Evolutionary conservation across 495 filamentous ascomycete genomes (phyloP).

Genomic region (Xylaria flabelliformis): DNA sequence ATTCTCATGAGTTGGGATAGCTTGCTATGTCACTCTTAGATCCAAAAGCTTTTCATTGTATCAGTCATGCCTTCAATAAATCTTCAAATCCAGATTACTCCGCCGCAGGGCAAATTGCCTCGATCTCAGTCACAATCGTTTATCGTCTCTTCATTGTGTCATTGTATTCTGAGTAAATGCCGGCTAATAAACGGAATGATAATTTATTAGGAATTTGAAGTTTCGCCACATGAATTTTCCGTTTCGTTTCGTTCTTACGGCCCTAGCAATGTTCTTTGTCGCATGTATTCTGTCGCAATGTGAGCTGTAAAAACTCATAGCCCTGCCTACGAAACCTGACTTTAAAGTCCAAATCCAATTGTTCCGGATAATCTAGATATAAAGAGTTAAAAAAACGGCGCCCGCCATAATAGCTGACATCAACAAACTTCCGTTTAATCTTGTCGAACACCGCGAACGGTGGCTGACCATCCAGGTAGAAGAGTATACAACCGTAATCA

Average conservation of each 20-base stretch:
- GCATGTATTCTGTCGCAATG: neutral
- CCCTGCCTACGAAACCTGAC: neutral
- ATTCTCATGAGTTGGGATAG: neutral
- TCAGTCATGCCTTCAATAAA: neutral
- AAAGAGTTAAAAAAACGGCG: too few relatives aligned
- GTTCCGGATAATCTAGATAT: too few relatives aligned
- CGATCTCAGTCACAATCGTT: neutral
- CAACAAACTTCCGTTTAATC: slow-evolving; percentile 7
- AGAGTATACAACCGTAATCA: neutral
- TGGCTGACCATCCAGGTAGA: too few relatives aligned
- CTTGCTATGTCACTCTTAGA: neutral
- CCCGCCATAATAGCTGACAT: too few relatives aligned
- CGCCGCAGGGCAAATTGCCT: neutral
- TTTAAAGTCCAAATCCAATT: neutral
- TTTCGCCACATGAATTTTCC: neutral
- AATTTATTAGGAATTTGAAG: neutral
- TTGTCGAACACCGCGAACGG: slow-evolving; percentile 14
- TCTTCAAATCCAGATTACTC: neutral
- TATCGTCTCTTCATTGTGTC: too few relatives aligned
- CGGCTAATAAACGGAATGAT: neutral
- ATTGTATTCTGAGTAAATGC: neutral
- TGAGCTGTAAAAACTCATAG: neutral
- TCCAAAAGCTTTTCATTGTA: neutral
- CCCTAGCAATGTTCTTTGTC: neutral
- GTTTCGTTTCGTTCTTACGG: neutral